phyloP scores from a whole-genome alignment of 495 filamentous ascomycete species.

The Aspergillus ellipticus region DNA sequence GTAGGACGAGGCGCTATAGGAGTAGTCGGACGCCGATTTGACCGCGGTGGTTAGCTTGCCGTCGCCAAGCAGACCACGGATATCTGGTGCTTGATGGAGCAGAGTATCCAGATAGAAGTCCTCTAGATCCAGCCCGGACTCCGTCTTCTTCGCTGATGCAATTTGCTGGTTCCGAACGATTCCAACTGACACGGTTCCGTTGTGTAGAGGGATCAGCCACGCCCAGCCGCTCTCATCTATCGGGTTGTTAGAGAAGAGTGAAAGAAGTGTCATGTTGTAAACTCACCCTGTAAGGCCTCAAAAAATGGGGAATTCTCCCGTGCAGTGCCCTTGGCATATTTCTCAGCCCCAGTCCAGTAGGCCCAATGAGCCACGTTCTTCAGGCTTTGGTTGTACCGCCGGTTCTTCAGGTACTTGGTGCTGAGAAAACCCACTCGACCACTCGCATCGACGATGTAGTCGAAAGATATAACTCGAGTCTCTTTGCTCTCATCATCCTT shows the following conservation, averaged over 20 bases:
- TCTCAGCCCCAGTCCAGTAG: conserved; percentile 34
- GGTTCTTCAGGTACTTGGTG: conserved; percentile 46
- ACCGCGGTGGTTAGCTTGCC: conserved; percentile 32
- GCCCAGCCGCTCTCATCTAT: conserved; percentile 41
- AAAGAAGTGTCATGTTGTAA: neutral
- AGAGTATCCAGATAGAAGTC: conserved; percentile 39
- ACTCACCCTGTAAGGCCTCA: conserved; percentile 33
- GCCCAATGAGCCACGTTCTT: conserved; percentile 46
- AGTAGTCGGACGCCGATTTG: conserved; percentile 41
- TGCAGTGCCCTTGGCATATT: conserved; percentile 26
- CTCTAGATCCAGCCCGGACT: conserved; percentile 15
- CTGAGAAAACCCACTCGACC: conserved; percentile 35
- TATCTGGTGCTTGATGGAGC: conserved; percentile 27
- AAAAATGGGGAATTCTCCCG: conserved; percentile 34
- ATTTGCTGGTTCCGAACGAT: too few species aligned
- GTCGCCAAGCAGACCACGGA: conserved; percentile 23
- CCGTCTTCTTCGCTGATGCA: too few species aligned
- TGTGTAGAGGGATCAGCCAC: conserved; percentile 44
- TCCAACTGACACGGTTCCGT: conserved; percentile 32
- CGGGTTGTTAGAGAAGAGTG: neutral
- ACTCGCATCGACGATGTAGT: conserved; percentile 46
- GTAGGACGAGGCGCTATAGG: conserved; percentile 40
- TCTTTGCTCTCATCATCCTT: conserved; percentile 31
- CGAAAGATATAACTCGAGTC: conserved; percentile 34
- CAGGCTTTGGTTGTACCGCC: conserved; percentile 33